Conservation (phyloP, 805 yeast genomes). For the Novakomyces olei region DNA sequence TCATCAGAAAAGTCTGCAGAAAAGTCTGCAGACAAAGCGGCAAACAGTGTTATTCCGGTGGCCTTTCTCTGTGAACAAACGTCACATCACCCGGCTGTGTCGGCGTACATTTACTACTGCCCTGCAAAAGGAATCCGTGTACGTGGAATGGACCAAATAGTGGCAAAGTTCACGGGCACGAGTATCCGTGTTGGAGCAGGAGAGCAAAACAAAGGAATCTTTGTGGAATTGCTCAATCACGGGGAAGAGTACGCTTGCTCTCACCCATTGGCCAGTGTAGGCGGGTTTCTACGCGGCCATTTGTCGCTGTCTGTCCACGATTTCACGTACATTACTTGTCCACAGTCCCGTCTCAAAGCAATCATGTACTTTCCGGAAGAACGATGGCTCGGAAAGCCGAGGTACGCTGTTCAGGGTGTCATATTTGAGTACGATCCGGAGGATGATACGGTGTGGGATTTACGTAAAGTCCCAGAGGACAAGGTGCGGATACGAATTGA, state of each 20-base stretch:
- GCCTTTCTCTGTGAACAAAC: constrained; percentile 2
- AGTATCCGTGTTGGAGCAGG: constrained; percentile 1
- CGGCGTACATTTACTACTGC: constrained; percentile 1
- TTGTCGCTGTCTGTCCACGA: background rate
- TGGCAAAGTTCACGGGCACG: constrained; percentile 3
- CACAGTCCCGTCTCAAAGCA: constrained; percentile 1
- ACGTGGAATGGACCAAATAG: constrained; percentile 2
- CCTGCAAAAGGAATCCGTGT: constrained; percentile 2
- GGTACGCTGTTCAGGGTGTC: constrained; percentile 1
- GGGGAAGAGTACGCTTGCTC: constrained; percentile 3
- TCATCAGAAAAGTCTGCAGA: no score
- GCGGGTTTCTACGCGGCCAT: constrained; percentile 3
- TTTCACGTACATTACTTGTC: constrained; percentile 1
- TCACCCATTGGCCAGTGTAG: constrained; percentile 2
- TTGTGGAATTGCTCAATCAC: background rate
- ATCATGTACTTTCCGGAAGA: constrained; percentile 2
- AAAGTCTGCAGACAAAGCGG: no score
- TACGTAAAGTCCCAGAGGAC: background rate
- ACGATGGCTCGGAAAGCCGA: constrained; percentile 4
- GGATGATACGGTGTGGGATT: background rate
- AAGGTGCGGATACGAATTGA: background rate
- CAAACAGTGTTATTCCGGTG: no score
- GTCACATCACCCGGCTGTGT: constrained; percentile 3
- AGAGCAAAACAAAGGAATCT: constrained; percentile 1
- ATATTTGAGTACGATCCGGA: constrained; percentile 1